Base-by-base conservation (phyloP, 495 filamentous ascomycete species). In the Penicillium daleae region DNA sequence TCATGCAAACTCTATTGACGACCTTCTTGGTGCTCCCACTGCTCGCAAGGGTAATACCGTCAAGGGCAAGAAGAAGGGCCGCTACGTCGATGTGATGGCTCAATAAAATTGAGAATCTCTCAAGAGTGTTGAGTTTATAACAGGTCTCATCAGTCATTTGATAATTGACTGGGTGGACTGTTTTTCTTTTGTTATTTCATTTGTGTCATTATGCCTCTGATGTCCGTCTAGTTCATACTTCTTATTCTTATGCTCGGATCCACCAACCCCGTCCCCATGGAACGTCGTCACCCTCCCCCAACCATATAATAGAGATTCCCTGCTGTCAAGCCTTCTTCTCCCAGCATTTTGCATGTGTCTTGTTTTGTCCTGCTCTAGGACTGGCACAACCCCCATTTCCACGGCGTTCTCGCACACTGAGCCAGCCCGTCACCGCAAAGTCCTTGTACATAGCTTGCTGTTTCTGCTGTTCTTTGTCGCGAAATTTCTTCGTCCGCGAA, bases 61-160 rank as follows among this genome's bases (percentile, higher is more conserved):
- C n/a, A 92, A 86, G 78, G 89, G 88, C 70, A 83, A 84, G 66
- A 91, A 91, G 81, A 96, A 91, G 80, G 87, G 87, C 3, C 86
- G 90, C 46, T 97, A 97, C 83, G 85, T 97, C 24, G 93, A 97
- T 83, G 91, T 97, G 60, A 97, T 97, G 93, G 90, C 87, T 2
- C 70, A 78, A 63, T 81, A 62, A 72, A 48, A 50, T 54, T 33
- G 48, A 40, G 49, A 51, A 35, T 15, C 19, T 44, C n/a, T n/a
- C 22, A 24, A 22, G 26, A 42, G 22, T 15, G 4, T 32, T 22
- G 29, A 26, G 46, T 21, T 26, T 22, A n/a, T 50, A 29, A 15
- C 24, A 26, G 19, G 24, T 54, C 29, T 12, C 7, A 33, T 54
- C 51, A 35, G 51, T 19, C 10, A 21, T 35, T 32, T 17, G 42